phyloP scores from a whole-genome alignment of 164 flowering plant species.

The Tinospora cordifolia region DNA sequence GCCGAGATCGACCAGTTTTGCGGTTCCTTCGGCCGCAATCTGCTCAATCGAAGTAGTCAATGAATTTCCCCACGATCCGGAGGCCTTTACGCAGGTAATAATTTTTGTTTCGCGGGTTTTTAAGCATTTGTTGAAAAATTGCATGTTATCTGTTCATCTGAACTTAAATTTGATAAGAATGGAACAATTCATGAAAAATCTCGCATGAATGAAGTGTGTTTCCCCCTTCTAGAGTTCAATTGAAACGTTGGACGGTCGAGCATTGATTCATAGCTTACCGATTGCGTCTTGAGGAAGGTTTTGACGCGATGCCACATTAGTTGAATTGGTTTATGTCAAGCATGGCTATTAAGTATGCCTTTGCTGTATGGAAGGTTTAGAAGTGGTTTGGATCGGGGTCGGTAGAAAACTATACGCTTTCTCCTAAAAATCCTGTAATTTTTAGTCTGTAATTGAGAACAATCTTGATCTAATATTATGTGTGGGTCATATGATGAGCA shows the following conservation, averaged over 20 bases:
- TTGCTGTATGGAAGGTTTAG: not conserved
- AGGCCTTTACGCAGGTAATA: slow-evolving; percentile 76
- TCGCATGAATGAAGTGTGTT: too few relatives aligned
- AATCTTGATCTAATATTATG: not conserved
- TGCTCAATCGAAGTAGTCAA: slow-evolving; percentile 42
- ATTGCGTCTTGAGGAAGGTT: too few relatives aligned
- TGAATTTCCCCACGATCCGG: slow-evolving; percentile 72
- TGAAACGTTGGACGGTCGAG: too few relatives aligned
- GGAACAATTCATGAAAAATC: too few relatives aligned
- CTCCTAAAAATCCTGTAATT: not conserved
- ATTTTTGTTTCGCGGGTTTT: not conserved
- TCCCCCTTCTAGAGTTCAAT: too few relatives aligned
- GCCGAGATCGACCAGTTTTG: not conserved
- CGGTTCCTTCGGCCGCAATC: slow-evolving; percentile 10
- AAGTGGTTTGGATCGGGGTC: not conserved
- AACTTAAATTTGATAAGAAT: too few relatives aligned
- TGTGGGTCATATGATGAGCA: not conserved
- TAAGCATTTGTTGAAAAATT: not conserved
- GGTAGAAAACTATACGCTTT: too few relatives aligned
- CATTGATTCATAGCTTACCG: too few relatives aligned
- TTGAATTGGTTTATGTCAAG: too few relatives aligned
- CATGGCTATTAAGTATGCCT: too few relatives aligned
- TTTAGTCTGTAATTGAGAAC: not conserved
- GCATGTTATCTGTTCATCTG: not conserved
- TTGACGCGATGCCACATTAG: too few relatives aligned